These are phyloP conservation scores for Solanum commersonii DNA, from an alignment of 257 asterid species.

Conservation along the genomic window DNA sequence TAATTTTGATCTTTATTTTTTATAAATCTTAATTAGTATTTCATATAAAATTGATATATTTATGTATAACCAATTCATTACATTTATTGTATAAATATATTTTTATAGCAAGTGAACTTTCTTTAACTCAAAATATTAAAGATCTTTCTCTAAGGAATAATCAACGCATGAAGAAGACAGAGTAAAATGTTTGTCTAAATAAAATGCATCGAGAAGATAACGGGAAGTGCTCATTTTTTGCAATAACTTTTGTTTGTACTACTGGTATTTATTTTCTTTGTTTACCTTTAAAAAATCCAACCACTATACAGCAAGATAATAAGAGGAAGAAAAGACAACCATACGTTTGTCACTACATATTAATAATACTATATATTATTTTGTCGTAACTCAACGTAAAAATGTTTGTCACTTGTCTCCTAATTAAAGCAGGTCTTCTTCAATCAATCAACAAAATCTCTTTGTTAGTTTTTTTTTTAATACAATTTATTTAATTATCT, in stretches of 20 bases:
- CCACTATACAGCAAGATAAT: background rate
- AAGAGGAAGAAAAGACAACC: background rate
- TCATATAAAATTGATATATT: background rate
- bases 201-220: background rate
- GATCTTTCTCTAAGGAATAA: background rate
- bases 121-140: background rate
- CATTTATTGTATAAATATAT: background rate
- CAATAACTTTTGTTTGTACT: background rate
- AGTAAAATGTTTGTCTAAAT: background rate
- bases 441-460: background rate
- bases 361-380: background rate
- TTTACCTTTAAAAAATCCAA: background rate
- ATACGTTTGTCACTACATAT: background rate
- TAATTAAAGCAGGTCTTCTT: background rate
- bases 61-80: background rate
- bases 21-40: background rate
- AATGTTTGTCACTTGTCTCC: background rate
- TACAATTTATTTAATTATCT: background rate
- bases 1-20: background rate
- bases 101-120: background rate
- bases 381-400: background rate
- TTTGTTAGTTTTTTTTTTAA: background rate
- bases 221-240: background rate
- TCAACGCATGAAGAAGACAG: background rate
- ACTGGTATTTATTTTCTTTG: background rate